phyloP scores from a whole-genome alignment of 768 basidiomycete genomes.

The Lactarius deliciosus region DNA sequence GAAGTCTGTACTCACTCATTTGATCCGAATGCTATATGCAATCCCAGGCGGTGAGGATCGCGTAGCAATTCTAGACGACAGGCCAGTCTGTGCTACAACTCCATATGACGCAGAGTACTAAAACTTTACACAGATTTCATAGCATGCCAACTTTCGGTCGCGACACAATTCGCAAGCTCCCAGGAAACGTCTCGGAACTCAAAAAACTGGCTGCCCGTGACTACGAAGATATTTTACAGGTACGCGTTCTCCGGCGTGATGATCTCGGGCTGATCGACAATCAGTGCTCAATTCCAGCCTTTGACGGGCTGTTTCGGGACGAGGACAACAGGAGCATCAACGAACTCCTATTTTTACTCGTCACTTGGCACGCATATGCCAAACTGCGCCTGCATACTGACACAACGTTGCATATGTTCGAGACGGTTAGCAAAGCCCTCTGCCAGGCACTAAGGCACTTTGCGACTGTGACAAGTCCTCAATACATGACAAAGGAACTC shows the following conservation, averaged over 20 bases:
- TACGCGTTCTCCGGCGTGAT: neutral
- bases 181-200: neutral
- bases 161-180: neutral
- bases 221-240: conserved; percentile 1
- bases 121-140: neutral
- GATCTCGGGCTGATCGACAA: neutral
- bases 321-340: conserved; percentile 45
- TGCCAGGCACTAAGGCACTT: neutral
- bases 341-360: conserved; percentile 31
- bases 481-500: neutral
- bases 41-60: conserved; percentile 21
- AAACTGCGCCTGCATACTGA: neutral
- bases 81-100: no score
- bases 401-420: neutral
- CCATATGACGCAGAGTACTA: neutral
- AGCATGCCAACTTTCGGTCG: neutral
- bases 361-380: neutral
- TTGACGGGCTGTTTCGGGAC: conserved; percentile 29
- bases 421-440: neutral
- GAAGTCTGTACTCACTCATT: conserved; percentile 40
- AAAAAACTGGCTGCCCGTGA: neutral
- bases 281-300: neutral
- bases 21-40: conserved; percentile 37
- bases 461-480: neutral
- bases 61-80: fast-evolving